Conservation (phyloP, 345 rosid genomes). For the Lepidium aucheri region DNA sequence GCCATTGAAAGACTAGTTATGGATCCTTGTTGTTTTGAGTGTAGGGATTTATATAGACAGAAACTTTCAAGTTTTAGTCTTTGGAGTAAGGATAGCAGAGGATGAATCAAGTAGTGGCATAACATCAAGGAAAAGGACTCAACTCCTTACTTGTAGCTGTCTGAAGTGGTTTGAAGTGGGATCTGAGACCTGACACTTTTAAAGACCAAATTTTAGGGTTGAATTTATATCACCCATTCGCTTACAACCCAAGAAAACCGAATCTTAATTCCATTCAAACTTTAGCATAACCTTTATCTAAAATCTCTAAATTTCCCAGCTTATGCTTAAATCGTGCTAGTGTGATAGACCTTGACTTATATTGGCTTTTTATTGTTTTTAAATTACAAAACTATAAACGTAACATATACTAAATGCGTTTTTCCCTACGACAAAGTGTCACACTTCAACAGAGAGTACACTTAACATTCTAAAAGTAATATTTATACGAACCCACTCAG, state of each 20-base stretch:
- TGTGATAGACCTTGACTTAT: background rate
- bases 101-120: conserved; percentile 25
- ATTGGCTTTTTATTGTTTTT: background rate
- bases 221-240: conserved; percentile 9
- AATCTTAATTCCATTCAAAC: background rate
- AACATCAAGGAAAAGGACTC: conserved; percentile 41
- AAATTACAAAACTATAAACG: background rate
- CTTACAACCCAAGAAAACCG: conserved; percentile 25
- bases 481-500: background rate
- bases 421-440: too few relatives aligned
- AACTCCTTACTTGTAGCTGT: conserved; percentile 69
- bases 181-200: conserved; percentile 49
- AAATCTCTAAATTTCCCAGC: background rate
- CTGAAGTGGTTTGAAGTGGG: conserved; percentile 78
- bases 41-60: conserved; percentile 25
- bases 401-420: conserved; percentile 9
- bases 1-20: conserved; percentile 11
- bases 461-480: background rate
- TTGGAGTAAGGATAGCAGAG: conserved; percentile 31
- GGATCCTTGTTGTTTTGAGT: conserved; percentile 7
- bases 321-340: background rate
- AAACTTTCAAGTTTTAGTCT: conserved; percentile 24
- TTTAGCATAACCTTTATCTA: background rate
- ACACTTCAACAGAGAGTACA: background rate
- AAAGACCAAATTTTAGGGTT: conserved; percentile 14